Conservation (phyloP, 1,284 basidiomycete genomes). For the Mrakiaceae sp. region DNA sequence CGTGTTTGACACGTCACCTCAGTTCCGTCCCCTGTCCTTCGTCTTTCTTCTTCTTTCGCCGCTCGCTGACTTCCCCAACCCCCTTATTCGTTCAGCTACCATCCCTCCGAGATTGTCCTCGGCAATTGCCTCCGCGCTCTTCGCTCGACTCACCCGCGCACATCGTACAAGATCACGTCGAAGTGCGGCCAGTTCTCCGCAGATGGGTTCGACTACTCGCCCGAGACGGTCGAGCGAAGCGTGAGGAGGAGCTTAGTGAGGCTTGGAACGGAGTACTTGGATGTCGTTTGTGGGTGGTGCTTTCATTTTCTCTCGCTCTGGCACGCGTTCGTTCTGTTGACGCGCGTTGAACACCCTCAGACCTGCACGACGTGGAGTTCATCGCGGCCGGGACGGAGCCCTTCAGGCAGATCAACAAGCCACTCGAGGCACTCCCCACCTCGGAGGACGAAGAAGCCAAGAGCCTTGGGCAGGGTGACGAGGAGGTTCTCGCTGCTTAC, state of each 20-base stretch:
- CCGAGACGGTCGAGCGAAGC: conserved; percentile 54
- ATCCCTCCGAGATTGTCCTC: conserved; percentile 77
- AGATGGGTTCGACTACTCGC: conserved; percentile 55
- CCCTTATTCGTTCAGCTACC: conserved; percentile 53
- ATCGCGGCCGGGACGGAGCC: conserved; percentile 46
- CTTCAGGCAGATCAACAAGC: conserved; percentile 17
- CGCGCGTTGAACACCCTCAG: conserved; percentile 18
- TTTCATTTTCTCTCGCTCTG: background rate
- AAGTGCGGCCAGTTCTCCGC: conserved; percentile 73
- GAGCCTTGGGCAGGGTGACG: conserved; percentile 65
- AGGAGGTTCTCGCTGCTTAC: conserved; percentile 61
- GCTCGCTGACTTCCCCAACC: background rate
- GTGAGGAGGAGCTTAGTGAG: conserved; percentile 61
- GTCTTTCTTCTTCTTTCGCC: background rate
- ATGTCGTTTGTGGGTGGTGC: conserved; percentile 51
- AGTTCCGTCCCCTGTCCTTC: conserved; percentile 6
- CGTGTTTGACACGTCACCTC: conserved; percentile 72
- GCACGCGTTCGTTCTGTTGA: background rate
- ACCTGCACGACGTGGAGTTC: conserved; percentile 88
- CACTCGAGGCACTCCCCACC: background rate
- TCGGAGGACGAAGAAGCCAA: background rate
- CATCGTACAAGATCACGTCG: conserved; percentile 74
- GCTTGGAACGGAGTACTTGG: conserved; percentile 69
- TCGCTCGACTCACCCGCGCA: conserved; percentile 59
- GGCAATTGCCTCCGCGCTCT: conserved; percentile 61